Percentiles rank a stretch among this genome's conserved stretches.
These are phyloP conservation scores for Cladosporium sp. DNA, from an alignment of 2,329 filamentous ascomycete genomes.

Conservation along the genomic window DNA sequence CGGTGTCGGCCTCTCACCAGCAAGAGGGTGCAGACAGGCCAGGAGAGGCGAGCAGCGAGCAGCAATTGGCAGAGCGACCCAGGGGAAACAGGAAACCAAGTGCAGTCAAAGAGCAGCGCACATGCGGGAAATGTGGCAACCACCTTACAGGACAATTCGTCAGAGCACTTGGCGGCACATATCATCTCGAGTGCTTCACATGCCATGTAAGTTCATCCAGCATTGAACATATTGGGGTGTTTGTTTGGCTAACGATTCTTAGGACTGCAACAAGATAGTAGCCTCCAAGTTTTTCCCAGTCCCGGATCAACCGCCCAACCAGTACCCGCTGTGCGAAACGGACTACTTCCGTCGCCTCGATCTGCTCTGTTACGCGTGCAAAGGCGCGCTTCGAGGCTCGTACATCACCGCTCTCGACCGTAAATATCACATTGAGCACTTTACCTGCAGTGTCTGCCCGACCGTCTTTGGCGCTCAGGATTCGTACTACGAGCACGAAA, in stretches of 20 bases:
- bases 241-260: slow-evolving; percentile 21
- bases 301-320: slow-evolving; percentile 80
- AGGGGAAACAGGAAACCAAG: slow-evolving; percentile 19
- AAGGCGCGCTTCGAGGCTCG: slow-evolving; percentile 86
- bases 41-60: slow-evolving; percentile 1
- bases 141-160: slow-evolving; percentile 93
- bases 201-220: slow-evolving; percentile 68
- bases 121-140: slow-evolving; percentile 80
- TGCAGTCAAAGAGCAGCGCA: slow-evolving; percentile 32
- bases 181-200: slow-evolving; percentile 96
- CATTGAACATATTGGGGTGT: not conserved
- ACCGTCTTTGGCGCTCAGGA: slow-evolving; percentile 98
- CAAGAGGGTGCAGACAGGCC: not conserved
- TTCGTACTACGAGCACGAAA: slow-evolving; percentile 98
- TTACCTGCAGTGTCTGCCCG: slow-evolving; percentile 94
- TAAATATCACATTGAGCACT: slow-evolving; percentile 99
- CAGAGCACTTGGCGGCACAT: slow-evolving; percentile 86
- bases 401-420: slow-evolving; percentile 97
- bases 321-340: slow-evolving; percentile 95
- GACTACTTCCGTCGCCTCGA: slow-evolving; percentile 95
- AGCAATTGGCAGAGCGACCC: slow-evolving; percentile 8
- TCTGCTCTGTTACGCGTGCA: slow-evolving; percentile 86
- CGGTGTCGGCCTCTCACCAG: not conserved
- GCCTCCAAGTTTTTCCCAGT: slow-evolving; percentile 99
- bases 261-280: slow-evolving; percentile 97